phyloP scores from a whole-genome alignment of 805 yeast genomes.

The Kregervanrija delftensis region DNA sequence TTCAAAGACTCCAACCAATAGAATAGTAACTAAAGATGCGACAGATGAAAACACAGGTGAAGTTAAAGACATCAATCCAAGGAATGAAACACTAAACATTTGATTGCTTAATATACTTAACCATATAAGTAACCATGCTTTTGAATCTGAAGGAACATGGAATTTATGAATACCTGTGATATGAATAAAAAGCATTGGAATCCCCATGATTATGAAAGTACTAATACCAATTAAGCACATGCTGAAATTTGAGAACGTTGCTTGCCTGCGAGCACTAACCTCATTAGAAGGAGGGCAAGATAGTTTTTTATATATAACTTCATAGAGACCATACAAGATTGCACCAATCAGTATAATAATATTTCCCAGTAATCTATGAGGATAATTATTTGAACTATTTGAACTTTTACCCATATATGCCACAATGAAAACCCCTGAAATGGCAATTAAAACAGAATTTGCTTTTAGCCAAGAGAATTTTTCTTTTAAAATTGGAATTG shows the following conservation, averaged over 20 bases:
- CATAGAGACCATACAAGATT: constrained; percentile 72
- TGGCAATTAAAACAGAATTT: constrained; percentile 62
- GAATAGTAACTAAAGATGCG: constrained; percentile 57
- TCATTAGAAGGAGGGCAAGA: constrained; percentile 66
- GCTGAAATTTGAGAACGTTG: constrained; percentile 72
- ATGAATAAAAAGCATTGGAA: constrained; percentile 42
- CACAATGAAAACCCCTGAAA: constrained; percentile 69
- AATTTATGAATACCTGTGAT: constrained; percentile 52
- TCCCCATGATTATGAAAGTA: constrained; percentile 45
- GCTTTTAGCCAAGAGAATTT: constrained; percentile 56
- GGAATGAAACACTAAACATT: constrained; percentile 62
- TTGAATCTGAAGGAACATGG: constrained; percentile 37
- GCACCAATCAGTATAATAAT: constrained; percentile 68
- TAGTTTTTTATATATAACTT: constrained; percentile 69
- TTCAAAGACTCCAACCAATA: constrained; percentile 73
- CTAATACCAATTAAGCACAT: constrained; percentile 61
- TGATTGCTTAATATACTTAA: constrained; percentile 59
- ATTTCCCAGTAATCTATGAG: constrained; percentile 63
- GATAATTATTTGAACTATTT: constrained; percentile 30
- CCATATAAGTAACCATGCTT: constrained; percentile 37
- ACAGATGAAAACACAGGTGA: constrained; percentile 77
- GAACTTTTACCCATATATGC: constrained; percentile 51
- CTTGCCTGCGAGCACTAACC: constrained; percentile 60
- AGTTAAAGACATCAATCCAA: constrained; percentile 75
- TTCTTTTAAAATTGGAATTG: constrained; percentile 68